These are phyloP conservation scores for Crotalaria pallida DNA, from an alignment of 306 rosid genomes.

Conservation along the genomic window DNA sequence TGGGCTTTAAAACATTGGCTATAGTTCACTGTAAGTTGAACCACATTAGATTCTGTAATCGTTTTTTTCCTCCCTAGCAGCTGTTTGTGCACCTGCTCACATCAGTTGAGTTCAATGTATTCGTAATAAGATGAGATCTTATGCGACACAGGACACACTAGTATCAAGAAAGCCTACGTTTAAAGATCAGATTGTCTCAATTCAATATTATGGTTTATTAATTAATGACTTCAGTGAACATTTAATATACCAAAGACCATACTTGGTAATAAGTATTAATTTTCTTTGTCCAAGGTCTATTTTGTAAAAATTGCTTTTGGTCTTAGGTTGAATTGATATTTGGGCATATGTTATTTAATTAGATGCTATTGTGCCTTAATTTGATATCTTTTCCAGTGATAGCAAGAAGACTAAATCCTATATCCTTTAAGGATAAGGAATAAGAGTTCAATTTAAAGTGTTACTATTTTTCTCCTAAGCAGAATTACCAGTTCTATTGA, in stretches of 20 bases:
- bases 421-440: too few relatives aligned
- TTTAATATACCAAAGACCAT: constrained; percentile 5
- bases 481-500: too few relatives aligned
- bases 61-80: constrained; percentile 6
- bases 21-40: neutral
- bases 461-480: too few relatives aligned
- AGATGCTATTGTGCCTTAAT: too few relatives aligned
- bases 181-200: neutral
- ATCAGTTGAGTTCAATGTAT: constrained; percentile 6
- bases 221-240: neutral
- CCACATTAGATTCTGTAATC: neutral
- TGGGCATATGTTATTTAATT: too few relatives aligned
- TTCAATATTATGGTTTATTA: neutral
- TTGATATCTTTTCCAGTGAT: too few relatives aligned
- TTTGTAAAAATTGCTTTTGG: too few relatives aligned
- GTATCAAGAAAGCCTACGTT: constrained; percentile 3
- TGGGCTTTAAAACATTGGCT: constrained; percentile 4
- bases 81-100: neutral
- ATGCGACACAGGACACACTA: neutral
- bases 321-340: too few relatives aligned
- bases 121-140: neutral
- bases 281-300: too few relatives aligned
- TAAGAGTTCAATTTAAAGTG: too few relatives aligned
- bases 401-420: too few relatives aligned
- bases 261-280: neutral